Conservation (phyloP, 2,329 filamentous ascomycete genomes). For the Paecilomyces variotii region DNA sequence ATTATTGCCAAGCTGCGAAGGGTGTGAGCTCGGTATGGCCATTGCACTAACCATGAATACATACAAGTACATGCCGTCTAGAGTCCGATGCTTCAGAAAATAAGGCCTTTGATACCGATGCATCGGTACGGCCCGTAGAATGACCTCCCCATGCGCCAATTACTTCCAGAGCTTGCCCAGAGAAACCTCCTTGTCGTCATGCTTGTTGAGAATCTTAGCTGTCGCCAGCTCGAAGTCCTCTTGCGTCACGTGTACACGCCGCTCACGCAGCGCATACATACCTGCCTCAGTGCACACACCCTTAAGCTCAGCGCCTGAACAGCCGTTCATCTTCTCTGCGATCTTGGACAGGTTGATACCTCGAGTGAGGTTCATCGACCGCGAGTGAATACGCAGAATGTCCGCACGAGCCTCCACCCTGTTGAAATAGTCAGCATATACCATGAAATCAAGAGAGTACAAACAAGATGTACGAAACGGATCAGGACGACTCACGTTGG, state of each 20-base stretch:
- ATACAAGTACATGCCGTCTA: not conserved
- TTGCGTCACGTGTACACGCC: constrained; percentile 95
- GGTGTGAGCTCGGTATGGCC: not conserved
- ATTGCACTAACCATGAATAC: not conserved
- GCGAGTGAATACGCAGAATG: constrained; percentile 93
- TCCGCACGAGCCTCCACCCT: constrained; percentile 88
- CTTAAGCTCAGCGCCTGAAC: constrained; percentile 94
- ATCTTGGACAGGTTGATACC: constrained; percentile 98
- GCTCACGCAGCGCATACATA: constrained; percentile 94
- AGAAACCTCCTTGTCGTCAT: constrained; percentile 95
- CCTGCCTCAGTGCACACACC: constrained; percentile 97
- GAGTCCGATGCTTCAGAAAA: not conserved
- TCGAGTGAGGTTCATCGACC: constrained; percentile 96
- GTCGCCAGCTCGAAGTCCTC: constrained; percentile 98
- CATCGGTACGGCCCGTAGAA: not conserved
- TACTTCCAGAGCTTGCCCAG: constrained; percentile 83
- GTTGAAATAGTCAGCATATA: constrained; percentile 12
- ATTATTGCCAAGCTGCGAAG: not conserved
- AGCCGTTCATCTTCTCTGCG: constrained; percentile 99
- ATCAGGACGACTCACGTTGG: constrained; percentile 52
- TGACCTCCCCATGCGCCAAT: not conserved
- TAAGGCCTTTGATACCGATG: not conserved
- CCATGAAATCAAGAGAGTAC: not conserved
- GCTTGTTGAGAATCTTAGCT: constrained; percentile 98
- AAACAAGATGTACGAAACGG: not conserved